Evolutionary conservation across 495 filamentous ascomycete species (phyloP).

Genomic region (Penicillium coprophilum): DNA sequence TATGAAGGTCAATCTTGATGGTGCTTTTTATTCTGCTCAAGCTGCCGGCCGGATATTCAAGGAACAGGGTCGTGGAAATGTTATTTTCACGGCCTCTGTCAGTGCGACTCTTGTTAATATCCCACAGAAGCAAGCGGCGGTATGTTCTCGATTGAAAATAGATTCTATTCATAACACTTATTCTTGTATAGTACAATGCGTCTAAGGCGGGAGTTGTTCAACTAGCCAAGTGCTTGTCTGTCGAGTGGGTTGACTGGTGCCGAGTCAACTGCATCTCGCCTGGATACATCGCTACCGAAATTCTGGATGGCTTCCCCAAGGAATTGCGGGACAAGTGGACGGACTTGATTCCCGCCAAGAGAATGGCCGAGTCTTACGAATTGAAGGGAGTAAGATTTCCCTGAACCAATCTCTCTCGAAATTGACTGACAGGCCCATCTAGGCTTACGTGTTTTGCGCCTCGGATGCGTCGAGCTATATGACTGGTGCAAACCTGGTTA

Average conservation of each 20-base stretch:
- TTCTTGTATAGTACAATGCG: constrained; percentile 32
- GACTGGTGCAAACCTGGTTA: constrained; percentile 36
- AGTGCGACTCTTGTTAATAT: constrained; percentile 48
- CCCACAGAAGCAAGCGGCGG: constrained; percentile 44
- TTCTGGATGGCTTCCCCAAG: constrained; percentile 24
- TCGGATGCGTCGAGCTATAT: constrained; percentile 40
- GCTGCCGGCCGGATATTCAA: constrained; percentile 45
- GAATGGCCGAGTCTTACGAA: constrained; percentile 33
- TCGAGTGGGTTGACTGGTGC: constrained; percentile 42
- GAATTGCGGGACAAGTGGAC: constrained; percentile 30
- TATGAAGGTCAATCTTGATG: constrained; percentile 50
- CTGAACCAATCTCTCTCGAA: not conserved
- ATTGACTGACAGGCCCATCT: constrained; percentile 1
- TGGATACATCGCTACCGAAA: constrained; percentile 45
- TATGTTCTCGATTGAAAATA: constrained; percentile 6
- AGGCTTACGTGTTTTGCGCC: constrained; percentile 37
- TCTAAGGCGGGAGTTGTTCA: constrained; percentile 42
- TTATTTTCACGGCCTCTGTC: constrained; percentile 45
- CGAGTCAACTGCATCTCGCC: constrained; percentile 48
- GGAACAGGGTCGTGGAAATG: constrained; percentile 38
- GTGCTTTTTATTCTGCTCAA: constrained; percentile 47
- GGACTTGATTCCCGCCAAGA: constrained; percentile 31
- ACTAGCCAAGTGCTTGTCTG: constrained; percentile 36
- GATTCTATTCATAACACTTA: not conserved
- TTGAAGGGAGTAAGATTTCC: constrained; percentile 32